These are phyloP conservation scores for Articulospora tetracladia DNA, from an alignment of 495 filamentous ascomycete species.

Conservation along the genomic window DNA sequence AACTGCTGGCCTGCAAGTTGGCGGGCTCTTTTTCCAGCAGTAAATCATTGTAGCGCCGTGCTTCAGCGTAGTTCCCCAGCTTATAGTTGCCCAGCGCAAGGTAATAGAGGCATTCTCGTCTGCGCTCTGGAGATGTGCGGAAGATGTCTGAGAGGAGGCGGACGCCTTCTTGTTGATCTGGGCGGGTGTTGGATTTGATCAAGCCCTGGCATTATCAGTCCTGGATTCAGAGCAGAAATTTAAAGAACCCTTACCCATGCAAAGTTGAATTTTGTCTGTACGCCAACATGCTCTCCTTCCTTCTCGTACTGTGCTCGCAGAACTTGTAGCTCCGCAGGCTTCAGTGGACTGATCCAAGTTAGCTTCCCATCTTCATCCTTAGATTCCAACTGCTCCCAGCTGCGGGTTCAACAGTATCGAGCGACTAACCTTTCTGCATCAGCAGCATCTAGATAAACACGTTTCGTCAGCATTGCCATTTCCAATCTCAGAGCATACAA, in stretches of 20 bases:
- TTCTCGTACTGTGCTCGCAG: slow-evolving; percentile 91
- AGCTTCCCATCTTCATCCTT: neutral
- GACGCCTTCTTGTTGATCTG: slow-evolving; percentile 93
- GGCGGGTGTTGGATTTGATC: slow-evolving; percentile 81
- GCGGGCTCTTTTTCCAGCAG: slow-evolving; percentile 83
- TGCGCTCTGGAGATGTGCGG: slow-evolving; percentile 81
- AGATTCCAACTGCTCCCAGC: neutral
- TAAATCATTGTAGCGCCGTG: slow-evolving; percentile 88
- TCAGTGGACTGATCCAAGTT: slow-evolving; percentile 57
- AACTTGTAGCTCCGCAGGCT: slow-evolving; percentile 84
- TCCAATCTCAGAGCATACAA: slow-evolving; percentile 17
- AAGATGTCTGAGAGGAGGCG: slow-evolving; percentile 95
- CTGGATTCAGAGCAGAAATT: neutral
- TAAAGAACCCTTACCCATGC: slow-evolving; percentile 70
- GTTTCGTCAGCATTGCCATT: slow-evolving; percentile 25
- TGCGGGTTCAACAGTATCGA: neutral
- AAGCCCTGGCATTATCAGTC: slow-evolving; percentile 60
- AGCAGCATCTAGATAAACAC: slow-evolving; percentile 69
- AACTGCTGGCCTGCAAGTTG: slow-evolving; percentile 84
- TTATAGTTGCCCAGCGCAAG: slow-evolving; percentile 96
- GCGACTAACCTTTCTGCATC: slow-evolving; percentile 85
- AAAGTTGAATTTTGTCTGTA: slow-evolving; percentile 99
- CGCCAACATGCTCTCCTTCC: slow-evolving; percentile 91
- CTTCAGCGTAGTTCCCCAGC: slow-evolving; percentile 94
- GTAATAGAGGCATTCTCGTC: slow-evolving; percentile 97